These are phyloP conservation scores for Sequoia sempervirens DNA, from an alignment of 75 land plant species.

Conservation along the genomic window DNA sequence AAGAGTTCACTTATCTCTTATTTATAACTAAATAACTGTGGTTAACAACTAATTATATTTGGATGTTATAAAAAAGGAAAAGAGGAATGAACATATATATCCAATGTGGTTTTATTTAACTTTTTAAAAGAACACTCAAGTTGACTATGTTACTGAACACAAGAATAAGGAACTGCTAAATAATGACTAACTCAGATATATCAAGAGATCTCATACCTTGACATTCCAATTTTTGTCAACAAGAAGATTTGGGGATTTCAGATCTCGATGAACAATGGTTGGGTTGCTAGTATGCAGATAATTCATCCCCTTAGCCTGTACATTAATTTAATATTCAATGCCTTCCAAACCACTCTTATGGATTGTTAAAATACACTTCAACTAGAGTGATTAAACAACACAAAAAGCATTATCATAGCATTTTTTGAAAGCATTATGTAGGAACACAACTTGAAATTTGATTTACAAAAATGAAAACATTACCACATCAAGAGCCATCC, in stretches of 20 bases:
- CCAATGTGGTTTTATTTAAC: not conserved
- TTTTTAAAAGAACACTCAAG: no score
- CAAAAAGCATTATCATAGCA: not conserved
- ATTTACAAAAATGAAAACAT: conserved; percentile 1
- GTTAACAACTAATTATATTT: not conserved
- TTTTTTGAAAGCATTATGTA: not conserved
- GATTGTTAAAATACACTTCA: not conserved
- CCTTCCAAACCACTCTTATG: not conserved
- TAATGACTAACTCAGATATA: not conserved
- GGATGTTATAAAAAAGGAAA: not conserved
- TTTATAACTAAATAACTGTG: not conserved
- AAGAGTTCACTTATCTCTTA: not conserved
- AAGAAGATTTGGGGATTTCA: conserved; percentile 94
- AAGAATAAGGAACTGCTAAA: not conserved
- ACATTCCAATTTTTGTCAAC: conserved; percentile 98
- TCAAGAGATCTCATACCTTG: conserved; percentile 49
- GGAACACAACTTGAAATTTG: not conserved
- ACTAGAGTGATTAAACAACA: not conserved
- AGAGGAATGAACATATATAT: not conserved
- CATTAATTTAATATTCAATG: not conserved
- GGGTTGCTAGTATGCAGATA: conserved; percentile 87
- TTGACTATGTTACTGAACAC: not conserved
- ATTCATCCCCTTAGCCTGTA: conserved; percentile 95
- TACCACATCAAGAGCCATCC: conserved; percentile 99
- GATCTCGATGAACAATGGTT: conserved; percentile 89